Percentiles rank a stretch among this genome's conserved stretches.
Evolutionary conservation across 2,329 filamentous ascomycete species (phyloP).

Genomic region (Elsinoe fawcettii): DNA sequence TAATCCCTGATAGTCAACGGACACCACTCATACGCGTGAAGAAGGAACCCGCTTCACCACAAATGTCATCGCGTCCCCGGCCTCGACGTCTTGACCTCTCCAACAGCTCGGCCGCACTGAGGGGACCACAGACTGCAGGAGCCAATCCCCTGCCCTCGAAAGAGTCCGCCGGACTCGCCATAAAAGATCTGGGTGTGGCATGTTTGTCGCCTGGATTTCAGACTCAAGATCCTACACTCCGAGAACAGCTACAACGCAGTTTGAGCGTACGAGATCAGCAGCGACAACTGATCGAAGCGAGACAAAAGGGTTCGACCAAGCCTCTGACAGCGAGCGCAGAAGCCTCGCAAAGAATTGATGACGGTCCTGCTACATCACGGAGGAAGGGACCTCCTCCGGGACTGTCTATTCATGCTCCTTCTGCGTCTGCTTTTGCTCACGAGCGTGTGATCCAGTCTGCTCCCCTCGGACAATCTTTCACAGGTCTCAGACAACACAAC

Average conservation of each 20-base stretch:
- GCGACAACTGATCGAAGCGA: conserved; percentile 85
- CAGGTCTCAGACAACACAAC: conserved; percentile 65
- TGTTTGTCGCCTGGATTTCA: conserved; percentile 94
- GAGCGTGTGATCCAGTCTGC: conserved; percentile 96
- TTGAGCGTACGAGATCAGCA: conserved; percentile 91
- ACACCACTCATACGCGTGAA: conserved; percentile 85
- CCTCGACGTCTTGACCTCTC: conserved; percentile 73
- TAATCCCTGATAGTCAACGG: conserved; percentile 44
- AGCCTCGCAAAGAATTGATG: conserved; percentile 28
- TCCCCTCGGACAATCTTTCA: conserved; percentile 89
- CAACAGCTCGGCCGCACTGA: conserved; percentile 37
- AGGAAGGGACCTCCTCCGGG: conserved; percentile 76
- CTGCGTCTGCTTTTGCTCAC: conserved; percentile 82
- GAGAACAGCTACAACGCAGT: conserved; percentile 89
- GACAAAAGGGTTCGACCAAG: conserved; percentile 71
- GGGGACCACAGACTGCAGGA: conserved; percentile 30
- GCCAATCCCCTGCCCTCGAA: conserved; percentile 65
- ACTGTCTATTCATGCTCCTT: conserved; percentile 88
- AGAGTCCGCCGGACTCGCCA: conserved; percentile 62
- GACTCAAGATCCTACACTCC: conserved; percentile 93
- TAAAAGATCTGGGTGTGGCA: conserved; percentile 88
- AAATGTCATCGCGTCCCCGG: conserved; percentile 65
- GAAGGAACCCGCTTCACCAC: conserved; percentile 87
- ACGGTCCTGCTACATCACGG: conserved; percentile 58
- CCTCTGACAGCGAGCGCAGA: conserved; percentile 25